phyloP scores from a whole-genome alignment of 139 green algal species.

The Axilococcus clingmanii region DNA sequence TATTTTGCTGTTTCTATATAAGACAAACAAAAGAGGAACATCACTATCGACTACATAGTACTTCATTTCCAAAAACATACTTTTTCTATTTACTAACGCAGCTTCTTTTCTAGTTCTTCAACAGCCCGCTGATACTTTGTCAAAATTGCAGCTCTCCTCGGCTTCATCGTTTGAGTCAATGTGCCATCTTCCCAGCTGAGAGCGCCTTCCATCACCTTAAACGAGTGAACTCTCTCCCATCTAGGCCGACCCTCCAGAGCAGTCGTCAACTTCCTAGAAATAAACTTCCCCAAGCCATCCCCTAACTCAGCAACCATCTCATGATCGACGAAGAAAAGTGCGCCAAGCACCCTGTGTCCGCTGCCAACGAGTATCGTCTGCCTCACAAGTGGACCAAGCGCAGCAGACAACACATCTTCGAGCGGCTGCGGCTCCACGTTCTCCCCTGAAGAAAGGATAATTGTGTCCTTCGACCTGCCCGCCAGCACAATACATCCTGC shows the following conservation, averaged over 20 bases:
- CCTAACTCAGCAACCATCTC: constrained; percentile 34
- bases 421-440: constrained; percentile 87
- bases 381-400: constrained; percentile 49
- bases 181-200: constrained; percentile 73
- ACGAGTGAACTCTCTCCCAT: constrained; percentile 40
- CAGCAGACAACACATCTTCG: constrained; percentile 61
- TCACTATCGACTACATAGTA: too few relatives aligned
- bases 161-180: constrained; percentile 90
- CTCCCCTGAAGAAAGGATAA: constrained; percentile 81
- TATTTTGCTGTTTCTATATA: too few relatives aligned
- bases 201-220: constrained; percentile 38
- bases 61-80: too few relatives aligned
- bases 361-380: constrained; percentile 75
- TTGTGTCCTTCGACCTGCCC: constrained; percentile 81
- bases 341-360: constrained; percentile 41
- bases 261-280: constrained; percentile 27
- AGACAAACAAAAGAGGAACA: too few relatives aligned
- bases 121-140: constrained; percentile 27
- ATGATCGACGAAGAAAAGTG: constrained; percentile 42
- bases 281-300: constrained; percentile 31
- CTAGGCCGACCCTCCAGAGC: constrained; percentile 1
- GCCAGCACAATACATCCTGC: constrained; percentile 50
- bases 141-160: constrained; percentile 48
- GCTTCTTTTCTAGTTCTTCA: constrained; percentile 1
- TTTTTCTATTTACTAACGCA: too few relatives aligned